These are phyloP conservation scores for Fusarium irregulare DNA, from an alignment of 2,329 filamentous ascomycete genomes.

Conservation along the genomic window DNA sequence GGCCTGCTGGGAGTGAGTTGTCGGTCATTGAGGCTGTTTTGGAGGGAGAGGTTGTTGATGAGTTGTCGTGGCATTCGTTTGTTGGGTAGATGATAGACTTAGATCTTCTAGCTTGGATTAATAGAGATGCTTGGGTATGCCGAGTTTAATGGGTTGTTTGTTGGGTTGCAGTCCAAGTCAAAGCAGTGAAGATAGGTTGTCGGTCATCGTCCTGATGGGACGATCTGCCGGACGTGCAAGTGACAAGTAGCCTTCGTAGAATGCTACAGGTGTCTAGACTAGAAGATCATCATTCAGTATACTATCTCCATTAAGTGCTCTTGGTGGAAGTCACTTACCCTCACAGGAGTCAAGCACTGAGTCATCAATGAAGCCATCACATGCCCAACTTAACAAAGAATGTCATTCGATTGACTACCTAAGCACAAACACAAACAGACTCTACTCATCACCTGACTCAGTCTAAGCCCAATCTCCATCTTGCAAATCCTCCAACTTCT, in stretches of 20 bases:
- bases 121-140: background rate
- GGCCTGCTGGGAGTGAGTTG: constrained; percentile 28
- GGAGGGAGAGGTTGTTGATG: background rate
- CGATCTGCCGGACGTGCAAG: background rate
- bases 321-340: accelerated
- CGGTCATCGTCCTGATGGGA: background rate
- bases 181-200: background rate
- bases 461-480: constrained; percentile 29
- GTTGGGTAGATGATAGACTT: background rate
- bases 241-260: background rate
- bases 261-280: no score
- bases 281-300: background rate
- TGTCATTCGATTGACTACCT: background rate
- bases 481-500: constrained; percentile 33
- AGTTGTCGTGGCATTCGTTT: background rate
- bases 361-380: background rate
- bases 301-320: accelerated
- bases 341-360: accelerated
- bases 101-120: background rate
- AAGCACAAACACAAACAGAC: no score
- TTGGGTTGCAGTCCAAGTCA: no score
- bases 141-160: no score
- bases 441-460: background rate
- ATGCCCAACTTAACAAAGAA: accelerated
- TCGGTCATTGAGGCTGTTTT: constrained; percentile 25